These are phyloP conservation scores for Zygosaccharomyces siamensis DNA, from an alignment of 805 yeast species.

Conservation along the genomic window DNA sequence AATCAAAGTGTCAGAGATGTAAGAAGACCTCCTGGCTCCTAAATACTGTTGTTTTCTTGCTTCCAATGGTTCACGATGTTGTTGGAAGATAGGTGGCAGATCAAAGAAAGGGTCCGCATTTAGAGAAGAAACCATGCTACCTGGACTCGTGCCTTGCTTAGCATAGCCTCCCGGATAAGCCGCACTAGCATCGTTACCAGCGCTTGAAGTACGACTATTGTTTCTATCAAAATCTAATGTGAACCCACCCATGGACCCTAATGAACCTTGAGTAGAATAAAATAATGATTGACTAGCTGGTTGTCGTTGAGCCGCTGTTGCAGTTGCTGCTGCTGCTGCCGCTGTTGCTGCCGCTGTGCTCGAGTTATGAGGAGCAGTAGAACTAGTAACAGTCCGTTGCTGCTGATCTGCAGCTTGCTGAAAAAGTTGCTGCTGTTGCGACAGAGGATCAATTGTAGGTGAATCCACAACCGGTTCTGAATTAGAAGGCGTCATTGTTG, in stretches of 20 bases:
- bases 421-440: constrained; percentile 15
- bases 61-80: constrained; percentile 10
- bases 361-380: not conserved
- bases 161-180: constrained; percentile 1
- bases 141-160: constrained; percentile 4
- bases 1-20: constrained; percentile 61
- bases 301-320: not conserved
- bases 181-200: not conserved
- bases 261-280: constrained; percentile 5
- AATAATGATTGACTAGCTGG: constrained; percentile 7
- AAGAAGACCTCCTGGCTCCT: constrained; percentile 66
- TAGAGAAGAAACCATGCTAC: constrained; percentile 1
- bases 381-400: constrained; percentile 5
- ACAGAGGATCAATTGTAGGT: constrained; percentile 3
- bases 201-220: constrained; percentile 2
- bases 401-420: constrained; percentile 1
- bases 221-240: constrained; percentile 12
- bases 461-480: constrained; percentile 21
- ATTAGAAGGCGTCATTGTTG: constrained; percentile 21
- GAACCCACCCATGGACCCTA: constrained; percentile 8
- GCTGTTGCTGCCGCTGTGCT: not conserved
- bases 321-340: not conserved
- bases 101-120: constrained; percentile 3
- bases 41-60: constrained; percentile 22
- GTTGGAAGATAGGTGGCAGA: constrained; percentile 3